Percentiles rank a stretch among this genome's conserved stretches.
Evolutionary conservation across 345 rosid genomes (phyloP).

Genomic region (Melaleuca alternifolia): DNA sequence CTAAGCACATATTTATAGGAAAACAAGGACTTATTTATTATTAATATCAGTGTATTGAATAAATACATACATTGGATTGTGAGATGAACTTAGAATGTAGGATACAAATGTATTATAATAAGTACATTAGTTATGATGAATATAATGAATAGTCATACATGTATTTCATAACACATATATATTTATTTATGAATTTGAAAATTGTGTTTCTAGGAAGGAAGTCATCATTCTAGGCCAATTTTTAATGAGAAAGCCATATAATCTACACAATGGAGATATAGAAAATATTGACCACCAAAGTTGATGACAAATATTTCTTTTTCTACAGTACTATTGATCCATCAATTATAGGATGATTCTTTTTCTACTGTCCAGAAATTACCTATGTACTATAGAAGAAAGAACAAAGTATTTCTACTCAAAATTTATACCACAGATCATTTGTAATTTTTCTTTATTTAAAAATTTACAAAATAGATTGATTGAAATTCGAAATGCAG

Average conservation of each 20-base stretch:
- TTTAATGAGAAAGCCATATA: no score
- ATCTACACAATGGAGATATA: not conserved
- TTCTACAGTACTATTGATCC: not conserved
- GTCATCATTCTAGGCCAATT: not conserved
- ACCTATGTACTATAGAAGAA: not conserved
- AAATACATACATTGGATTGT: no score
- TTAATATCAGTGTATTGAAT: no score
- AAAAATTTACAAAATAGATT: not conserved
- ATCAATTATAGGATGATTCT: not conserved
- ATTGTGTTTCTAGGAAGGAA: not conserved
- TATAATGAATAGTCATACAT: no score
- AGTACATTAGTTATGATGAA: no score
- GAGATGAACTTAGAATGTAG: no score
- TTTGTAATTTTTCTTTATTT: not conserved
- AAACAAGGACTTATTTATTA: no score
- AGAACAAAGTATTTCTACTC: not conserved
- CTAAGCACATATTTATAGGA: no score
- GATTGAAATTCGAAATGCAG: not conserved
- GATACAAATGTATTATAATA: no score
- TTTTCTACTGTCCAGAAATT: not conserved
- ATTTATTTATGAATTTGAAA: not conserved
- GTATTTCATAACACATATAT: no score
- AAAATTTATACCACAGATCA: not conserved
- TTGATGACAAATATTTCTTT: not conserved
- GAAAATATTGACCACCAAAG: not conserved